These are phyloP conservation scores for Apiospora arundinis DNA, from an alignment of 2,329 filamentous ascomycete genomes.

Conservation along the genomic window DNA sequence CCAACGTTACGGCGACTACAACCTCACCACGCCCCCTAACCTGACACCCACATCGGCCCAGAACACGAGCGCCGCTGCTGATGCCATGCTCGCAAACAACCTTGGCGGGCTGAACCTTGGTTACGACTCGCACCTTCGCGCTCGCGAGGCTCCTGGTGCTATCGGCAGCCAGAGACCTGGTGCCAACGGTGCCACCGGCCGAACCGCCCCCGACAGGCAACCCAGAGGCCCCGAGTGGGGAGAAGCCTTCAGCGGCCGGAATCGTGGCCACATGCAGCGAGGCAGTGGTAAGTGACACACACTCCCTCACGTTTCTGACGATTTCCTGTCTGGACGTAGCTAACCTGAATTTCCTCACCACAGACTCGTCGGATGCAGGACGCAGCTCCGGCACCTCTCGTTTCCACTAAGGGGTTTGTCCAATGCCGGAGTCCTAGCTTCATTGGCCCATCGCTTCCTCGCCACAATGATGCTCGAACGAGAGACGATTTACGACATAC, in stretches of 20 bases:
- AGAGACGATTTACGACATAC: conserved; percentile 46
- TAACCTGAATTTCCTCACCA: conserved; percentile 14
- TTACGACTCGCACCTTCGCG: conserved; percentile 52
- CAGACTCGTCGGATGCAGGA: conserved; percentile 43
- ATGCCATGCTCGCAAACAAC: conserved; percentile 40
- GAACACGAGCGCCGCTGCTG: conserved; percentile 40
- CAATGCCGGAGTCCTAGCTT: not conserved
- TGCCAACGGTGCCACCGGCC: conserved; percentile 50
- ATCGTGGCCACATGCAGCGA: conserved; percentile 65
- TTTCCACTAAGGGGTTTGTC: conserved; percentile 35
- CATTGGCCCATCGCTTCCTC: conserved; percentile 14
- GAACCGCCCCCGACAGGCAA: conserved; percentile 64
- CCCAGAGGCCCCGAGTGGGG: conserved; percentile 71
- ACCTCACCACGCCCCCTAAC: conserved; percentile 41
- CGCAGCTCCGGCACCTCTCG: conserved; percentile 40
- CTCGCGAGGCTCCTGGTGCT: conserved; percentile 62
- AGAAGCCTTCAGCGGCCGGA: conserved; percentile 57
- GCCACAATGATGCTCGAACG: conserved; percentile 35
- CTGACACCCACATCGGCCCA: conserved; percentile 43
- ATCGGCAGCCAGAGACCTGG: conserved; percentile 70
- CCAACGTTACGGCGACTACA: conserved; percentile 41
- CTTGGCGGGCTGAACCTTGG: conserved; percentile 57
- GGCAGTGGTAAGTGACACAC: conserved; percentile 59
- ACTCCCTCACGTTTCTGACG: conserved; percentile 10
- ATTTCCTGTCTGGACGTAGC: not conserved